Percentiles rank a stretch among this genome's conserved stretches.
Conservation (phyloP, 2,329 filamentous ascomycete genomes). For the Fusarium udum region DNA sequence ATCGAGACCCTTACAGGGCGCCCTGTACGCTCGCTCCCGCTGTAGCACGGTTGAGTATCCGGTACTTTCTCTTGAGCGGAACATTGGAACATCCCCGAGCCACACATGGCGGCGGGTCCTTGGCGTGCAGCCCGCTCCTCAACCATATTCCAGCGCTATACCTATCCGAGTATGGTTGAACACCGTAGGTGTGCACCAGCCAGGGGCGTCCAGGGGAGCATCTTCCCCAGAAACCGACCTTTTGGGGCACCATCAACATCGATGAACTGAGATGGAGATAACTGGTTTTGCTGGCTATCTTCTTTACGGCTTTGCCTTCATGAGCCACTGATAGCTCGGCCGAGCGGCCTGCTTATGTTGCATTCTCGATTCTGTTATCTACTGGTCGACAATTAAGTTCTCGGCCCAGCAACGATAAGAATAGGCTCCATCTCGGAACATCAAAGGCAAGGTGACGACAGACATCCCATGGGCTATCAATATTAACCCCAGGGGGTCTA, state of each 20-base stretch:
- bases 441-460: conserved; percentile 38
- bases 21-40: conserved; percentile 19
- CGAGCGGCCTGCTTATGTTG: conserved; percentile 35
- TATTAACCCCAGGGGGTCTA: conserved; percentile 4
- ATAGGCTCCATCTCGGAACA: conserved; percentile 6
- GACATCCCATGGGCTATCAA: conserved; percentile 17
- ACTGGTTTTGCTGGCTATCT: conserved; percentile 37
- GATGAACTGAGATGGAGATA: conserved; percentile 18
- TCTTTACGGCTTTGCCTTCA: conserved; percentile 23
- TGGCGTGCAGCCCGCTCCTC: conserved; percentile 50
- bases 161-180: conserved; percentile 40
- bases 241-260: conserved; percentile 46
- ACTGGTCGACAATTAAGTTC: conserved; percentile 25
- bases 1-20: conserved; percentile 28
- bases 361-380: conserved; percentile 28
- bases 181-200: conserved; percentile 29
- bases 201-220: conserved; percentile 42
- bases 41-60: conserved; percentile 37
- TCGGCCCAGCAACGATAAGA: conserved; percentile 30
- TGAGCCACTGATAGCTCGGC: conserved; percentile 40
- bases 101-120: conserved; percentile 42
- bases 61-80: conserved; percentile 38
- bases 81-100: conserved; percentile 38
- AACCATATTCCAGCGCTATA: conserved; percentile 55
- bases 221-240: conserved; percentile 45